A percentile compares a stretch with the other conserved stretches of the same genome.
Conservation (phyloP, 78 protist species). For the Protostelium mycophagum region DNA sequence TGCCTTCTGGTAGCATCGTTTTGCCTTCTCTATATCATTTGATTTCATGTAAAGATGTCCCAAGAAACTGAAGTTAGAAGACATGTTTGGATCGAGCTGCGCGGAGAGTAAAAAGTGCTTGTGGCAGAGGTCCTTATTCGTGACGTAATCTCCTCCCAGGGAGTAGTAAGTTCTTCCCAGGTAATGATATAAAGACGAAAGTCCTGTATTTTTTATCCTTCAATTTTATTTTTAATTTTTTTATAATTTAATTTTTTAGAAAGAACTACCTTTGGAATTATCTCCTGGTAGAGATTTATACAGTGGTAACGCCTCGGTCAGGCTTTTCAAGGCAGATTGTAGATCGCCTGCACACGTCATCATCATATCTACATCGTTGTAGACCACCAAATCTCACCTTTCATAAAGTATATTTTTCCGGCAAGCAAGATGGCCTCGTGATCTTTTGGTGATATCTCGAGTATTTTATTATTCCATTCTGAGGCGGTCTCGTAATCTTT, state of each 20-base stretch:
- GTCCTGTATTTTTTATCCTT: too few species aligned
- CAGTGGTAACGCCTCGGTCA: background rate
- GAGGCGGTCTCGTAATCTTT: background rate
- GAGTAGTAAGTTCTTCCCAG: background rate
- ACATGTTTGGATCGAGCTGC: constrained; percentile 16
- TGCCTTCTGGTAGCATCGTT: constrained; percentile 50
- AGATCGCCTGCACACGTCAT: background rate
- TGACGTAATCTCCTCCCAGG: background rate
- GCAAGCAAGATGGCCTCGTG: background rate
- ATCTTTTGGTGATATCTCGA: background rate
- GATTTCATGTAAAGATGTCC: constrained; percentile 7
- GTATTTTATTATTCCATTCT: background rate
- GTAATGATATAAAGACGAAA: too few species aligned
- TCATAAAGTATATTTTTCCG: background rate
- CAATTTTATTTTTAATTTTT: too few species aligned
- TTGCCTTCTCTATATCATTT: constrained; percentile 32
- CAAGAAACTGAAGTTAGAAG: constrained; percentile 25
- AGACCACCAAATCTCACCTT: too few species aligned
- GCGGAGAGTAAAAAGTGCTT: constrained; percentile 27
- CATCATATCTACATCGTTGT: too few species aligned
- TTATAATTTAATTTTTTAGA: too few species aligned
- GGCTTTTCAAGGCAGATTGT: background rate
- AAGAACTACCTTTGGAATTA: background rate
- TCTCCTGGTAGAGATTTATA: background rate
- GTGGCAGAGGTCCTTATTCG: background rate